Evolutionary conservation across 2,329 filamentous ascomycete genomes (phyloP).

Genomic region (Corniculantispora saksenae): DNA sequence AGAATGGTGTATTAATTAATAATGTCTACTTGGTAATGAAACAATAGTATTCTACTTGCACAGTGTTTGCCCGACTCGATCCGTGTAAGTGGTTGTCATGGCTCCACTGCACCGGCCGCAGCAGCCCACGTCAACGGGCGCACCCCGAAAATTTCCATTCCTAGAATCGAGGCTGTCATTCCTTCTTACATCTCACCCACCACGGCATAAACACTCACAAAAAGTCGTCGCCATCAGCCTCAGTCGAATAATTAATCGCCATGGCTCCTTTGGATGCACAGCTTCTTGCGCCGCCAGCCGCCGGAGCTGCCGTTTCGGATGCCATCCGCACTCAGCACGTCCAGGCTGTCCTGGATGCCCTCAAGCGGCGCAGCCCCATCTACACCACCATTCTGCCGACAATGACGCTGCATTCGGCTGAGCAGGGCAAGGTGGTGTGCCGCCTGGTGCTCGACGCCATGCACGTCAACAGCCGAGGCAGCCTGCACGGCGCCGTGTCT

Average conservation of each 20-base stretch:
- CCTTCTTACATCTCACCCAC: neutral
- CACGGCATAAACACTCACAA: neutral
- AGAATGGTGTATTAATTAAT: neutral
- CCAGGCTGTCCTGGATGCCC: constrained; percentile 34
- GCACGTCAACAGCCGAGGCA: constrained; percentile 67
- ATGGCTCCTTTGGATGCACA: neutral
- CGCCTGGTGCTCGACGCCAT: constrained; percentile 49
- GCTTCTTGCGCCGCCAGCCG: neutral
- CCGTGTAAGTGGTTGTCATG: constrained; percentile 8
- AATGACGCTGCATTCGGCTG: constrained; percentile 45
- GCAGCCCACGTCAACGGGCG: neutral
- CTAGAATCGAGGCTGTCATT: neutral
- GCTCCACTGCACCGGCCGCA: neutral
- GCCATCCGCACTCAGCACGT: constrained; percentile 28
- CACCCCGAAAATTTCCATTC: constrained; percentile 10
- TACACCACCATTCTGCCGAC: constrained; percentile 48
- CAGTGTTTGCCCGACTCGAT: neutral
- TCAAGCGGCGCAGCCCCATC: constrained; percentile 50
- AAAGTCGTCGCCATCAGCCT: neutral
- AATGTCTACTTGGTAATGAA: neutral
- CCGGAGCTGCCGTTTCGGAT: neutral
- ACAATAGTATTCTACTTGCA: neutral
- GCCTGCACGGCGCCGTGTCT: constrained; percentile 71
- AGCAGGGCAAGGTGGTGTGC: constrained; percentile 49
- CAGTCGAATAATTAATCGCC: neutral